Evolutionary conservation across 2,329 filamentous ascomycete genomes (phyloP).

Genomic region (Sporothrix globosa): DNA sequence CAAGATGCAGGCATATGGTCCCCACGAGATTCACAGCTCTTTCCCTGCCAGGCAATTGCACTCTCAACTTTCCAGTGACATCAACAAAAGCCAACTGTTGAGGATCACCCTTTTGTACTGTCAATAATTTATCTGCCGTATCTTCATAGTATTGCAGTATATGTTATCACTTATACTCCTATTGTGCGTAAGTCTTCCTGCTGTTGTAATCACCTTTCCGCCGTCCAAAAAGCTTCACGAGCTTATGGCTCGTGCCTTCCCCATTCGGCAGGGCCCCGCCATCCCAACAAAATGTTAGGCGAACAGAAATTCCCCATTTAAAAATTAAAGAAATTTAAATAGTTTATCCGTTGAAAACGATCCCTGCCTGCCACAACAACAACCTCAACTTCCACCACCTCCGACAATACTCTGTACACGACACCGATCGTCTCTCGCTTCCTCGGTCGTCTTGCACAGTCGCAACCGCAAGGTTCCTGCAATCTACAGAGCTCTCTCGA

Average conservation of each 20-base stretch:
- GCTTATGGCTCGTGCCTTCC: conserved; percentile 1
- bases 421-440: neutral
- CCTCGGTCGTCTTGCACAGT: neutral
- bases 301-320: conserved; percentile 14
- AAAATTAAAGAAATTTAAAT: conserved; percentile 12
- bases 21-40: neutral
- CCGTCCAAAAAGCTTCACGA: neutral
- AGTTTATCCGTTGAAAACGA: conserved; percentile 10
- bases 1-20: neutral
- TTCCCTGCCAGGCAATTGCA: neutral
- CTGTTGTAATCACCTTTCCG: neutral
- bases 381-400: neutral
- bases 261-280: conserved; percentile 20
- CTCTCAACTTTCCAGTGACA: neutral
- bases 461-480: neutral
- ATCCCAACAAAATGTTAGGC: conserved; percentile 24
- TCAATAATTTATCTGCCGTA: too few species aligned
- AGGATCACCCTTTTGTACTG: neutral
- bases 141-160: too few species aligned
- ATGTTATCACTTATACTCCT: neutral
- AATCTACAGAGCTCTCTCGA: neutral
- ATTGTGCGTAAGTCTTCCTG: neutral
- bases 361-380: conserved; percentile 9
- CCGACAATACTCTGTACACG: too few species aligned
- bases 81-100: neutral